A percentile compares a stretch with the other conserved stretches of the same genome.
Conservation (phyloP, 2,329 filamentous ascomycete genomes). For the Bisporella sp. region DNA sequence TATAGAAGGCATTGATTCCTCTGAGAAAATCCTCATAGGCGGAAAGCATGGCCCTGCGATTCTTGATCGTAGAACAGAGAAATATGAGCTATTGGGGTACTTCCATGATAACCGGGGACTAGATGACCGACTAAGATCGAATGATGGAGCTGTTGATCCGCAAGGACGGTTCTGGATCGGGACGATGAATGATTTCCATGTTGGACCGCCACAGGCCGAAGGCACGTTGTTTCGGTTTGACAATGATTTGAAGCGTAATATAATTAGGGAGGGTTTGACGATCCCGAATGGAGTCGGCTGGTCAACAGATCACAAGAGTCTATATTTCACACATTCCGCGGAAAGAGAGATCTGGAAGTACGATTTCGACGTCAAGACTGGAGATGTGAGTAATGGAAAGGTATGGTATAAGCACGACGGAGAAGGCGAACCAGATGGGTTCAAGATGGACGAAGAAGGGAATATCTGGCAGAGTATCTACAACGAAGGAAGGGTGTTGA, state of each 20-base stretch:
- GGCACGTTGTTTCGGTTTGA: slow-evolving; percentile 70
- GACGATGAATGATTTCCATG: slow-evolving; percentile 71
- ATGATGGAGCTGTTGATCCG: slow-evolving; percentile 77
- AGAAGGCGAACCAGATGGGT: slow-evolving; percentile 70
- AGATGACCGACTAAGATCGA: slow-evolving; percentile 52
- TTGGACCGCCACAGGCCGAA: slow-evolving; percentile 28
- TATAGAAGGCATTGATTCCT: slow-evolving; percentile 56
- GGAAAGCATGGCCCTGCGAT: slow-evolving; percentile 76
- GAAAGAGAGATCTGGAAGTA: slow-evolving; percentile 64
- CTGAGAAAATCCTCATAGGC: slow-evolving; percentile 64
- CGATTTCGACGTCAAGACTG: slow-evolving; percentile 62
- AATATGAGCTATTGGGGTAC: slow-evolving; percentile 45
- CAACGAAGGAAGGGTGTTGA: slow-evolving; percentile 67
- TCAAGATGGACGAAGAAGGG: slow-evolving; percentile 74
- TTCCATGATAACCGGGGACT: slow-evolving; percentile 33
- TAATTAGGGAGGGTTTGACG: slow-evolving; percentile 55
- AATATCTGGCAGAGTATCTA: slow-evolving; percentile 86
- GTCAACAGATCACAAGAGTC: slow-evolving; percentile 61
- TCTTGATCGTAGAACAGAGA: slow-evolving; percentile 55
- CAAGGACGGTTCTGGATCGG: slow-evolving; percentile 80
- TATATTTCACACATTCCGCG: slow-evolving; percentile 74
- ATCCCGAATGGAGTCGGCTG: slow-evolving; percentile 85
- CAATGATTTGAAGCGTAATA: slow-evolving; percentile 49
- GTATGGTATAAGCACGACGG: slow-evolving; percentile 62
- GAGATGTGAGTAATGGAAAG: slow-evolving; percentile 58